These are phyloP conservation scores for Cornus suecica DNA, from an alignment of 148 eudicot genomes.

Conservation along the genomic window DNA sequence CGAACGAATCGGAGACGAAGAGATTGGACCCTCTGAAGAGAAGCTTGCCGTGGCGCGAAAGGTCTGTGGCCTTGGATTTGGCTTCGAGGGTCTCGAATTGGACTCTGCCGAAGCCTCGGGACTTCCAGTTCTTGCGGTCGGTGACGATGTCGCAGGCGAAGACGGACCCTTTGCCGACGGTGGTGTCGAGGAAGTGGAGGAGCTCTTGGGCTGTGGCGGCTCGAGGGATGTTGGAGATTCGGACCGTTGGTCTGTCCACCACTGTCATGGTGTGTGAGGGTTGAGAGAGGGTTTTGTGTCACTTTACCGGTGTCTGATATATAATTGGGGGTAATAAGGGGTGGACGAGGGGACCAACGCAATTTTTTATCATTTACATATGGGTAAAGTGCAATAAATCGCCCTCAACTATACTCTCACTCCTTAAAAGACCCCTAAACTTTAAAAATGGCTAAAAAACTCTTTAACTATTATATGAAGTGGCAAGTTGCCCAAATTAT, in stretches of 20 bases:
- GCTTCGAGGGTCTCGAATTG: constrained; percentile 73
- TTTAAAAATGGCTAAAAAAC: no score
- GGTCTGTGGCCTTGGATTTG: constrained; percentile 38
- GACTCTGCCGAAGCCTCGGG: constrained; percentile 67
- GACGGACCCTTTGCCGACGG: constrained; percentile 42
- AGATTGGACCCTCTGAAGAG: constrained; percentile 51
- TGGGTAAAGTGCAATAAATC: no score
- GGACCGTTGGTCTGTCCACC: constrained; percentile 48
- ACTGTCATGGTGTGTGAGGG: constrained; percentile 28
- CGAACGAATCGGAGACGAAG: constrained; percentile 37
- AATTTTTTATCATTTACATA: no score
- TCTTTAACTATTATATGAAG: no score
- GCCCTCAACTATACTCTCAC: no score
- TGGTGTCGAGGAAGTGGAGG: constrained; percentile 44
- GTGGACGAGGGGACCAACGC: no score
- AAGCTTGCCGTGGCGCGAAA: constrained; percentile 34
- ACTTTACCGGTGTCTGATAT: no score
- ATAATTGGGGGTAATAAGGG: no score
- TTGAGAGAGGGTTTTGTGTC: constrained; percentile 2
- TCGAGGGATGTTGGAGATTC: constrained; percentile 65
- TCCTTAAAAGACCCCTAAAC: no score
- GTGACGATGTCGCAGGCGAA: constrained; percentile 77
- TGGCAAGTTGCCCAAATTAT: no score
- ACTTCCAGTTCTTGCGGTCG: constrained; percentile 75
- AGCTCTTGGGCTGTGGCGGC: constrained; percentile 63